Percentiles rank a stretch among this genome's conserved stretches.
These are phyloP conservation scores for Claviceps lovelessii DNA, from an alignment of 2,329 filamentous ascomycete genomes.

Conservation along the genomic window DNA sequence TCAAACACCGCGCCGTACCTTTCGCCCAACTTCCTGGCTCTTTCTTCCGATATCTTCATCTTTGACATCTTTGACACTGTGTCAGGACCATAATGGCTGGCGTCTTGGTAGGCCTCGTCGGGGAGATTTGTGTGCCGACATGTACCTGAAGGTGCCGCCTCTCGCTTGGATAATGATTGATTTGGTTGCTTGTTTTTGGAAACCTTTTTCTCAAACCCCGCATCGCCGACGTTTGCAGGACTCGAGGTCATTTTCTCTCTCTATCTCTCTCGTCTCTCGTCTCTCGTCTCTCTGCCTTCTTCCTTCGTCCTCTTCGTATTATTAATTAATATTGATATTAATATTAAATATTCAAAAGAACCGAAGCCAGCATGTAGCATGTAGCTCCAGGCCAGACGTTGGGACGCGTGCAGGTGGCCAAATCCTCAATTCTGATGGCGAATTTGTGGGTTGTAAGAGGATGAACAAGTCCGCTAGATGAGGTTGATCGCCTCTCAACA, in stretches of 20 bases:
- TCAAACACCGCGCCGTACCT: slow-evolving; percentile 42
- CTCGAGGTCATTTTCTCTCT: slow-evolving; percentile 5
- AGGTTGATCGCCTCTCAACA: neutral
- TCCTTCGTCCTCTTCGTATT: neutral
- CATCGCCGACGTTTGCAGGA: slow-evolving; percentile 27
- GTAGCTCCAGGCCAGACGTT: neutral
- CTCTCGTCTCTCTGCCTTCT: neutral
- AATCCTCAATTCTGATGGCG: neutral
- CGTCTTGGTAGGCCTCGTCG: slow-evolving; percentile 13
- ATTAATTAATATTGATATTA: neutral
- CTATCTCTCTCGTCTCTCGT: neutral
- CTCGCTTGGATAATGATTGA: slow-evolving; percentile 22
- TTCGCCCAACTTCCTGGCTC: slow-evolving; percentile 40
- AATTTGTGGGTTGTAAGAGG: neutral
- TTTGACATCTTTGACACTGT: slow-evolving; percentile 29
- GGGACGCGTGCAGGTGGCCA: neutral
- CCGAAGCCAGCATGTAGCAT: neutral
- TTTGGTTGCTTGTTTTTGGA: slow-evolving; percentile 36
- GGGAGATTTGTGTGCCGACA: slow-evolving; percentile 1
- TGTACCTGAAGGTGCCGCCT: slow-evolving; percentile 14
- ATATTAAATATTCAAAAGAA: neutral
- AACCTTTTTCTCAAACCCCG: slow-evolving; percentile 32
- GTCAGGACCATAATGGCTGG: slow-evolving; percentile 14
- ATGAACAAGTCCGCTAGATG: neutral
- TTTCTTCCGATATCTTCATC: slow-evolving; percentile 39